Evolutionary conservation across 306 rosid species (phyloP).

Genomic region (Glycine latifolia): DNA sequence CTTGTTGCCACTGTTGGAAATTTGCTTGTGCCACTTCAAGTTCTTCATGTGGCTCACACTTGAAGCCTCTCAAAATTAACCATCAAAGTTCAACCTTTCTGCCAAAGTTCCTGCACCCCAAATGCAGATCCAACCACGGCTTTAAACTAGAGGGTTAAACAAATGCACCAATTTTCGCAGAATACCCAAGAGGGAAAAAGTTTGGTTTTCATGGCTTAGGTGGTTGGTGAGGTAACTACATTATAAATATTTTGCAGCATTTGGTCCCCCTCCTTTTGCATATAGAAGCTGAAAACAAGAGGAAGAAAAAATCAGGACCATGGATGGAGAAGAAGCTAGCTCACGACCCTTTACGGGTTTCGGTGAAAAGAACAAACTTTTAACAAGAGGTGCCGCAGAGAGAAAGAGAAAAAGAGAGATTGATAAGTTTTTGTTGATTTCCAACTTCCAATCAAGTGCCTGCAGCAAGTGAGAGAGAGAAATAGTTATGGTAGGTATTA

Average conservation of each 20-base stretch:
- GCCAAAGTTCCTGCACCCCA: slow-evolving; percentile 21
- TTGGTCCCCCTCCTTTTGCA: not conserved
- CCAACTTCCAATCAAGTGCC: slow-evolving; percentile 35
- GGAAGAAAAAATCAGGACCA: slow-evolving; percentile 12
- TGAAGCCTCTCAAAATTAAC: slow-evolving; percentile 45
- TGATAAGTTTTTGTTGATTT: slow-evolving; percentile 40
- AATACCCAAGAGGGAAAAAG: slow-evolving; percentile 40
- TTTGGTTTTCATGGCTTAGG: slow-evolving; percentile 31
- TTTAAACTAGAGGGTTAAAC: not conserved
- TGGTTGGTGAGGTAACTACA: slow-evolving; percentile 55
- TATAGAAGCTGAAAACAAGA: slow-evolving; percentile 20
- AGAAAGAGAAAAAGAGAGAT: slow-evolving; percentile 3
- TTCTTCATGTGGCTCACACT: slow-evolving; percentile 68
- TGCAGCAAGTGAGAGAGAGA: slow-evolving; percentile 21
- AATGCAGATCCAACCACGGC: slow-evolving; percentile 47
- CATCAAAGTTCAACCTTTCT: slow-evolving; percentile 50
- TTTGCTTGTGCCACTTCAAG: slow-evolving; percentile 64
- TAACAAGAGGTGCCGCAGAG: not conserved
- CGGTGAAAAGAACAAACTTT: slow-evolving; percentile 40
- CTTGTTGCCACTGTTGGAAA: slow-evolving; percentile 60
- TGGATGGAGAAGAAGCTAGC: slow-evolving; percentile 17
- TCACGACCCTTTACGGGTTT: slow-evolving; percentile 26
- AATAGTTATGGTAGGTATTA: slow-evolving; percentile 26
- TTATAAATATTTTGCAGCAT: slow-evolving; percentile 41
- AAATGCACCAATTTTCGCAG: slow-evolving; percentile 41